Evolutionary conservation across 2,329 filamentous ascomycete species (phyloP), one percentile per base, ranked within the genome.

Genomic region (Pyricularia grisea): DNA sequence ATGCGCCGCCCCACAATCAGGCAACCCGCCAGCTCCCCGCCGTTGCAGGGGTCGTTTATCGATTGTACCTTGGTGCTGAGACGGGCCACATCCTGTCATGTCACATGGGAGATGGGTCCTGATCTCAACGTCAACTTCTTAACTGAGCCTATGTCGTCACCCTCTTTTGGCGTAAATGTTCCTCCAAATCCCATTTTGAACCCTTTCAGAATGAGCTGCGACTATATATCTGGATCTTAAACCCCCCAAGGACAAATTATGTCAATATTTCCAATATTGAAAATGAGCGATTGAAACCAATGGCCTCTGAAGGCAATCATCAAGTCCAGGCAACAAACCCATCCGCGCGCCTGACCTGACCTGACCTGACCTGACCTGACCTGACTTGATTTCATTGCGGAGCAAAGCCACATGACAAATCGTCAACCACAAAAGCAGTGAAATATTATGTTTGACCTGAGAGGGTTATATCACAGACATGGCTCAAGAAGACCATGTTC

Each of bases 391-490:
- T 3, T 55, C 60, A 63, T 7, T 27, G 25, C 27, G 25, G 25
- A 27, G 4, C 25, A 63, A 25, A 27, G 58, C n/a, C 58, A 61
- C 60, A 63, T 25, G 23, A 20, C 60, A 28, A 63, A 31, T 23
- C 9, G 25, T 12, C 27, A 2, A 20, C 14, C 12, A 27, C 25
- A 30, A 63, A 17, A 12, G 12, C 60, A 30, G 27, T 20, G 25
- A 31, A 63, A 27, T 63, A 63, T 63, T 63, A 63, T 63, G 60
- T 30, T 27, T 28, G 60, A 63, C 60, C 25, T 63, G 60, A 63
- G 28, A 63, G 60, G 60, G 27, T 28, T 63, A 67, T 28, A 67
- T 67, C 25, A 50, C 42, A 50, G 66, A 42, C 27, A 67, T 60
- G 66, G 42, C 42, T 28, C 66, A 14, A 30, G 36, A 67, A 63